phyloP scores from a whole-genome alignment of 352 stramenopile genomes.

The Pythium graminicola region DNA sequence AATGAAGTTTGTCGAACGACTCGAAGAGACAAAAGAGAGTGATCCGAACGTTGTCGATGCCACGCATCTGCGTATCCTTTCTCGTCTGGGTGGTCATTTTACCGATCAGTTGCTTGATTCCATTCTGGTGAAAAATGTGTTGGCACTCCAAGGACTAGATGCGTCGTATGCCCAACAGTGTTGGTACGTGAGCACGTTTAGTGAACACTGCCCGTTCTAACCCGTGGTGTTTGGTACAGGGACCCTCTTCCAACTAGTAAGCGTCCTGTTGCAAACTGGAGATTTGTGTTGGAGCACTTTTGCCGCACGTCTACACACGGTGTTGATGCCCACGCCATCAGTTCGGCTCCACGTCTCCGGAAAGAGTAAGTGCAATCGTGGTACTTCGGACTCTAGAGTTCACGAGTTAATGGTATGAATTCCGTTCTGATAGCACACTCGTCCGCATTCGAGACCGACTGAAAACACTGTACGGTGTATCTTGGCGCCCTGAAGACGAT shows the following conservation, averaged over 20 bases:
- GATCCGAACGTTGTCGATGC: neutral
- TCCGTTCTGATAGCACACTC: slow-evolving; percentile 35
- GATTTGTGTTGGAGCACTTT: slow-evolving; percentile 24
- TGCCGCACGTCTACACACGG: slow-evolving; percentile 14
- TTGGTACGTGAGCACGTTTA: slow-evolving; percentile 16
- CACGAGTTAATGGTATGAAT: neutral
- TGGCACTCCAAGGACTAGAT: slow-evolving; percentile 22
- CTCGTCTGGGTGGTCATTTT: slow-evolving; percentile 16
- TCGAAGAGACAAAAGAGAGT: neutral
- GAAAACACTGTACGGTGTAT: slow-evolving; percentile 39
- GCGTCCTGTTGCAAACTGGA: slow-evolving; percentile 19
- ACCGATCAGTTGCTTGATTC: slow-evolving; percentile 20
- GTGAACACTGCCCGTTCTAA: neutral
- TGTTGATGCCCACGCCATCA: slow-evolving; percentile 1
- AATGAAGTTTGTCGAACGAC: slow-evolving; percentile 7
- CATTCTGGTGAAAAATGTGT: slow-evolving; percentile 16
- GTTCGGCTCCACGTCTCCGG: slow-evolving; percentile 7
- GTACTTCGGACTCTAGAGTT: neutral
- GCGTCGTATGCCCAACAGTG: slow-evolving; percentile 24
- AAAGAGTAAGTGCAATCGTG: slow-evolving; percentile 11
- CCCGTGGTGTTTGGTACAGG: neutral
- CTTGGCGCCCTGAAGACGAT: slow-evolving; percentile 45
- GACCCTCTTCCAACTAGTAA: slow-evolving; percentile 21
- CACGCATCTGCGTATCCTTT: slow-evolving; percentile 8
- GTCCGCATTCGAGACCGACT: slow-evolving; percentile 55